Conservation (phyloP, 805 yeast species). For the Schwanniomyces pseudopolymorphus region DNA sequence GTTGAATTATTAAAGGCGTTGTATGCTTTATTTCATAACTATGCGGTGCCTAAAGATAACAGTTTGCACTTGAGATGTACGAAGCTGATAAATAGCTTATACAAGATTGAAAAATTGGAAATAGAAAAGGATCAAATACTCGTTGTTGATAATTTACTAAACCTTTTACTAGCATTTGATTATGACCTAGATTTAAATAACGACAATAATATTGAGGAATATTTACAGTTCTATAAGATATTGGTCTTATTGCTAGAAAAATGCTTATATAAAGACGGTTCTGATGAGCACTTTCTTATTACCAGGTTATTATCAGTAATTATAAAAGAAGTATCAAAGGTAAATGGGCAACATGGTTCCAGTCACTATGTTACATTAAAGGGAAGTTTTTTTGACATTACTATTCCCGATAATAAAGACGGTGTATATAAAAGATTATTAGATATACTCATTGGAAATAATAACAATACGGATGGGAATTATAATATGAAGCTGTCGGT, state of each 20-base stretch:
- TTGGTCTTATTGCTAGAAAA: not conserved
- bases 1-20: constrained; percentile 24
- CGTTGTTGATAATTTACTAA: not conserved
- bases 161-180: not conserved
- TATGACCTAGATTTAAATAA: not conserved
- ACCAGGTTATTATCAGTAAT: not conserved
- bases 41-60: not conserved
- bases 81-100: not conserved
- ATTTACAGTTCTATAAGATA: not conserved
- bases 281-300: not conserved
- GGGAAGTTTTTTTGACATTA: not conserved
- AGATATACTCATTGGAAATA: not conserved
- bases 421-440: not conserved
- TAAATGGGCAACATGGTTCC: not conserved
- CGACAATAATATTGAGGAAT: not conserved
- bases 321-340: not conserved
- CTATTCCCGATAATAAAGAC: not conserved
- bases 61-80: not conserved
- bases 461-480: not conserved
- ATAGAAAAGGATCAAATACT: not conserved
- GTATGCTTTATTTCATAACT: constrained; percentile 23
- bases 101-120: not conserved
- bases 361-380: not conserved
- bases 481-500: not conserved
- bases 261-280: not conserved